Conservation (phyloP, 148 eudicot species). For the Rhododendron ovatum region DNA sequence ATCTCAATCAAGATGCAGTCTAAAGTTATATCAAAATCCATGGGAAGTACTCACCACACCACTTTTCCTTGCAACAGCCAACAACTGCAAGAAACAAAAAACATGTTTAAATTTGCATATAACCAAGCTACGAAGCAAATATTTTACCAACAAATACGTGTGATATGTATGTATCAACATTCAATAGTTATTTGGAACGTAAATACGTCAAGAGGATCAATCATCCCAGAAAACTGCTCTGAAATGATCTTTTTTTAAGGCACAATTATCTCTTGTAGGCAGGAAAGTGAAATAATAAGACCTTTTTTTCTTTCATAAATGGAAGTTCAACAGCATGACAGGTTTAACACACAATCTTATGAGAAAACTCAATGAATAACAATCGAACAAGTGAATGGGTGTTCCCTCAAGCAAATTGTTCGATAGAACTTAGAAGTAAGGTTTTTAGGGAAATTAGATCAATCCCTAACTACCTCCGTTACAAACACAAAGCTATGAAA, state of each 20-base stretch:
- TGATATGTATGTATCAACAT: background rate
- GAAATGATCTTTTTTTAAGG: background rate
- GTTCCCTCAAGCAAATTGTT: background rate
- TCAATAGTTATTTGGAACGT: background rate
- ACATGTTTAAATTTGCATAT: background rate
- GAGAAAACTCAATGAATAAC: background rate
- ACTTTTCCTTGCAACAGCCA: conserved; percentile 81
- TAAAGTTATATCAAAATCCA: background rate
- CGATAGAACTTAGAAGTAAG: background rate
- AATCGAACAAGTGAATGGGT: background rate
- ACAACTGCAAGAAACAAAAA: conserved; percentile 48
- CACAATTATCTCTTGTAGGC: background rate
- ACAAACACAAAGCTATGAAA: too few species aligned
- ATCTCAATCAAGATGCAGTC: background rate
- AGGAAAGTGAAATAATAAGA: background rate
- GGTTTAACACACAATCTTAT: background rate
- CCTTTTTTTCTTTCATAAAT: background rate
- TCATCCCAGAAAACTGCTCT: background rate
- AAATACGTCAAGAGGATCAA: background rate
- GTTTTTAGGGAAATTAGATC: background rate
- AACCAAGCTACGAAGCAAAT: background rate
- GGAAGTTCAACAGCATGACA: background rate
- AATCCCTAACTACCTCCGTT: too few species aligned
- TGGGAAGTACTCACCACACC: conserved; percentile 39
- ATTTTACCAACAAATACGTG: background rate